Base-by-base conservation (phyloP, 2,329 filamentous ascomycete genomes). In the Thermomyces lanuginosus region DNA sequence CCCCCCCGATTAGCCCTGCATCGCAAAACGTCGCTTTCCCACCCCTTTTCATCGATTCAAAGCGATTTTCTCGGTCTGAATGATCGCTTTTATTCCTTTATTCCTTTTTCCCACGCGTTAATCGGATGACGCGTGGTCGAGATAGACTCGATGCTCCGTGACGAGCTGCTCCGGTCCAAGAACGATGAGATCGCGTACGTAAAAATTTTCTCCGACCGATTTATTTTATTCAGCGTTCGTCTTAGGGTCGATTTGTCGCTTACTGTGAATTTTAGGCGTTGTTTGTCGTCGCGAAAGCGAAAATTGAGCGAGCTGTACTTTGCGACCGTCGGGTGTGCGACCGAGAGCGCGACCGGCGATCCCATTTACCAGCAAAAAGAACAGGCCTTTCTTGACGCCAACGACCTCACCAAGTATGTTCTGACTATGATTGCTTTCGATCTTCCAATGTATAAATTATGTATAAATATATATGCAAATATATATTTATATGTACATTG, bases 271-370 rank as follows among this genome's bases (percentile, higher is more conserved):
- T 50, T 39, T 43, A 62, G 58, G 51, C 53, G 49, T 48, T 61
- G 60, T 67, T 70, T 78, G 64, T 68, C 66, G 57, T 81, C 78
- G 66, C 77, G 80, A 58, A 89, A 91, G 70, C 75, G 81, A 56
- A 91, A 91, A 66, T 68, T 92, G 52, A 76, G 76, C 53, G 78
- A 89, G 61, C 69, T 92, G 45, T 92, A 78, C 63, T 70, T 79
- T 66, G 75, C 79, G 63, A 77, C 76, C 53, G 71, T 74, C 51
- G 53, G 63, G 38, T 50, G 59, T 44, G 55, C 56, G 44, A 53
- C 48, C 54, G 57, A 64, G 47, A 63, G 71, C 54, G 58, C 61
- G 51, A 61, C 60, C 37, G 48, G 73, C 43, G 68, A 69, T 44
- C 64, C 55, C 21, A 45, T 52, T 29, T 57, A 58, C 42, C 54